Conservation (phyloP, 768 basidiomycete genomes). For the Myochromella boudieri region DNA sequence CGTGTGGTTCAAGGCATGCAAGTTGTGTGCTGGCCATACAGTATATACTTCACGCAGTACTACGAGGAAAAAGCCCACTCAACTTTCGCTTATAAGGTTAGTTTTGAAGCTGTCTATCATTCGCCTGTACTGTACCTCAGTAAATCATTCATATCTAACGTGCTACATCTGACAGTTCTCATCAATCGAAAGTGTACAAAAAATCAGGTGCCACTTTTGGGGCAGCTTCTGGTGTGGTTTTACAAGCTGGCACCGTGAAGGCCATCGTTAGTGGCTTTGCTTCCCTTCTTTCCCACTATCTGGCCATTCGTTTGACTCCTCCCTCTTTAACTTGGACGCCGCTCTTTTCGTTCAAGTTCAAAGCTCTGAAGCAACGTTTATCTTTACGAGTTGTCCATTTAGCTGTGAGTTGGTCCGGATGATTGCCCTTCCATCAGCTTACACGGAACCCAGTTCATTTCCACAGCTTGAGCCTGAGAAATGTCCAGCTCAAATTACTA, state of each 20-base stretch:
- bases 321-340: constrained; percentile 23
- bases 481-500: constrained; percentile 10
- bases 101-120: neutral
- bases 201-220: constrained; percentile 11
- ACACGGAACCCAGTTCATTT: constrained; percentile 1
- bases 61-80: too few species aligned
- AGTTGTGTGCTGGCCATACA: too few species aligned
- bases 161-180: constrained; percentile 19
- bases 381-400: neutral
- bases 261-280: neutral
- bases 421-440: neutral
- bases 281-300: neutral
- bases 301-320: neutral
- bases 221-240: constrained; percentile 2
- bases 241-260: too few species aligned
- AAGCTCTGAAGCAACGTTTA: neutral
- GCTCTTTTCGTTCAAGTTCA: constrained; percentile 32
- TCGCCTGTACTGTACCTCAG: too few species aligned
- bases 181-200: constrained; percentile 16
- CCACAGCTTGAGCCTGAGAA: too few species aligned
- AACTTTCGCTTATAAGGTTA: too few species aligned
- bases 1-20: too few species aligned
- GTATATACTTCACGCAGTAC: too few species aligned
- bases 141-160: constrained; percentile 12
- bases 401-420: neutral